These are phyloP conservation scores for Pelargonium myrrhifolium DNA, from an alignment of 441 rosid species.

Conservation along the genomic window DNA sequence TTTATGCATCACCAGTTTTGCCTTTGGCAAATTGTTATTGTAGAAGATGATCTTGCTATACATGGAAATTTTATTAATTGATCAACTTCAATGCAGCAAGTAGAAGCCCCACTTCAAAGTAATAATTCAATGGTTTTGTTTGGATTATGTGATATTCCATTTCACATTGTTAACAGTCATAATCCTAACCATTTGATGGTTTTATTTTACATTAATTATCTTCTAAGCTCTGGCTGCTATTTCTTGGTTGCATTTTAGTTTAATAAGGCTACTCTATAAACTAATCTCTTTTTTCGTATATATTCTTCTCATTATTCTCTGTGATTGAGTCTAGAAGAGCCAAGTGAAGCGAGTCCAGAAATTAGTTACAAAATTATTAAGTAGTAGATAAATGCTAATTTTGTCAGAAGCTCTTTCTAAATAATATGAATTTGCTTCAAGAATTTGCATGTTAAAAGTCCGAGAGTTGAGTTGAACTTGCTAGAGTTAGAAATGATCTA, in stretches of 20 bases:
- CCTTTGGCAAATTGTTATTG: background rate
- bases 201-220: background rate
- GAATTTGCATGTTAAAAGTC: too few relatives aligned
- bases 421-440: too few relatives aligned
- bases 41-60: background rate
- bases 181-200: background rate
- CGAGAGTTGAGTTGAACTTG: background rate
- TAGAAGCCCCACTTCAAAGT: too few relatives aligned
- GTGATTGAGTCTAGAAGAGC: conserved; percentile 2
- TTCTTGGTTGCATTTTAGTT: background rate
- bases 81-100: too few relatives aligned
- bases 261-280: background rate
- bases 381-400: too few relatives aligned
- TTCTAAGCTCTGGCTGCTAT: background rate
- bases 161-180: too few relatives aligned
- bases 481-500: background rate
- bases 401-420: too few relatives aligned
- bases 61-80: background rate
- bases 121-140: too few relatives aligned
- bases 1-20: background rate
- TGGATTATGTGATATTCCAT: too few relatives aligned
- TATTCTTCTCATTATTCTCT: background rate
- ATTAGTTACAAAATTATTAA: background rate
- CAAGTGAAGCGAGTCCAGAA: background rate
- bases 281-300: background rate